Percentiles rank a stretch among this genome's conserved stretches.
phyloP scores from a whole-genome alignment of 129 eudicot species.

The Tagetes patula region DNA sequence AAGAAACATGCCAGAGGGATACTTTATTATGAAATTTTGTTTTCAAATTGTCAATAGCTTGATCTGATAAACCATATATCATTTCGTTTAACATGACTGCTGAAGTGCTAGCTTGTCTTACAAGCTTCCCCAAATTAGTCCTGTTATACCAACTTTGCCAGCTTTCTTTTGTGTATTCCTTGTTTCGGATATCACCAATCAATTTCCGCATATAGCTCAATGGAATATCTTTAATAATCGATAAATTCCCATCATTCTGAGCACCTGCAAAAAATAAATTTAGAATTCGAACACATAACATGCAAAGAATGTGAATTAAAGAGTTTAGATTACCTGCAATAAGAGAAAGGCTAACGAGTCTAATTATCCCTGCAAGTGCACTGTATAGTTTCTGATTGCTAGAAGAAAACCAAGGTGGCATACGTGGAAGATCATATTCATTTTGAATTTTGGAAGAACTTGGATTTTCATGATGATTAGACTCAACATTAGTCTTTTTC shows the following conservation, averaged over 20 bases:
- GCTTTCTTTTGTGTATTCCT: conserved; percentile 59
- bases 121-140: conserved; percentile 72
- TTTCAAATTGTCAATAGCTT: conserved; percentile 43
- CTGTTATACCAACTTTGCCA: conserved; percentile 87
- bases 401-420: conserved; percentile 94
- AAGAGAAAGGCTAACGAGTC: conserved; percentile 74
- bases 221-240: conserved; percentile 69
- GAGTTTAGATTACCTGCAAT: conserved; percentile 56
- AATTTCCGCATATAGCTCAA: conserved; percentile 71
- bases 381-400: conserved; percentile 72
- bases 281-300: conserved; percentile 23
- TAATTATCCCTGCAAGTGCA: conserved; percentile 67
- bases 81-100: conserved; percentile 84
- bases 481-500: conserved; percentile 19
- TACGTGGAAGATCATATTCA: conserved; percentile 75
- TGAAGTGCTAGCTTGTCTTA: conserved; percentile 91
- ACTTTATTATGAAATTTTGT: conserved; percentile 41
- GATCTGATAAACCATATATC: conserved; percentile 82
- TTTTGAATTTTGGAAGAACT: conserved; percentile 27
- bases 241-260: conserved; percentile 58
- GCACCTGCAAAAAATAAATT: conserved; percentile 40
- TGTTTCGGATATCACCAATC: conserved; percentile 64
- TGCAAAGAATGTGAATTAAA: conserved; percentile 13
- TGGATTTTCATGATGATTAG: conserved; percentile 39
- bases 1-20: conserved; percentile 44